Conservation (phyloP, 176 grass and related monocot genomes). For the Lolium multiflorum region DNA sequence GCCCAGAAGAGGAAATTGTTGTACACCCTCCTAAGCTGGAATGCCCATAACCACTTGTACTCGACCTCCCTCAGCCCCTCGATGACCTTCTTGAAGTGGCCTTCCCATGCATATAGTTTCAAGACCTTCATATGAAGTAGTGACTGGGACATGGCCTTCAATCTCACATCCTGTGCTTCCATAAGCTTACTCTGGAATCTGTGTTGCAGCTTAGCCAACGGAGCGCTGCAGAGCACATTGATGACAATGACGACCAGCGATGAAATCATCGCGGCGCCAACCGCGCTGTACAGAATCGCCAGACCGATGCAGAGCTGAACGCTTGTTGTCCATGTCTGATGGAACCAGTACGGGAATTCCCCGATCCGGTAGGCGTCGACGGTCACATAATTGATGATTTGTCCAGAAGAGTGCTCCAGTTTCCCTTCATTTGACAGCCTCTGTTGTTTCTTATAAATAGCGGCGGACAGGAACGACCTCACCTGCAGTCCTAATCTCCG, state of each 20-base stretch:
- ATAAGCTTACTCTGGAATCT: conserved; percentile 83
- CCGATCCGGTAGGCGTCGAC: conserved; percentile 92
- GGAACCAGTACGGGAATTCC: conserved; percentile 93
- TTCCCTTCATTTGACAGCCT: conserved; percentile 77
- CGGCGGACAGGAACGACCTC: conserved; percentile 76
- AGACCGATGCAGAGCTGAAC: conserved; percentile 81
- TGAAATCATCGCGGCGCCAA: conserved; percentile 73
- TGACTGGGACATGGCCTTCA: conserved; percentile 87
- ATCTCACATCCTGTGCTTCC: conserved; percentile 82
- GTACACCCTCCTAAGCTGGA: conserved; percentile 84
- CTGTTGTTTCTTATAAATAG: conserved; percentile 89
- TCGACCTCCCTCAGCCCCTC: conserved; percentile 74
- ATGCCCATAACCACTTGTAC: conserved; percentile 73
- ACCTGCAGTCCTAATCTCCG: conserved; percentile 81
- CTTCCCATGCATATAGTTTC: conserved; percentile 97
- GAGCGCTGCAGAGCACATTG: conserved; percentile 78
- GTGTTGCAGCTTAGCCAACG: conserved; percentile 83
- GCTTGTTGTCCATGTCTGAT: conserved; percentile 91
- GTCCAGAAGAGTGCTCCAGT: conserved; percentile 76
- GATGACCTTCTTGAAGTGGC: conserved; percentile 84
- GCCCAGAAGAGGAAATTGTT: conserved; percentile 88
- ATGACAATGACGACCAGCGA: conserved; percentile 74
- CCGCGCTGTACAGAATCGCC: conserved; percentile 73
- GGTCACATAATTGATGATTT: conserved; percentile 92
- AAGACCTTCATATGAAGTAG: conserved; percentile 81